Base-by-base conservation (phyloP, 495 filamentous ascomycete species). In the Penicillium longicatenatum region DNA sequence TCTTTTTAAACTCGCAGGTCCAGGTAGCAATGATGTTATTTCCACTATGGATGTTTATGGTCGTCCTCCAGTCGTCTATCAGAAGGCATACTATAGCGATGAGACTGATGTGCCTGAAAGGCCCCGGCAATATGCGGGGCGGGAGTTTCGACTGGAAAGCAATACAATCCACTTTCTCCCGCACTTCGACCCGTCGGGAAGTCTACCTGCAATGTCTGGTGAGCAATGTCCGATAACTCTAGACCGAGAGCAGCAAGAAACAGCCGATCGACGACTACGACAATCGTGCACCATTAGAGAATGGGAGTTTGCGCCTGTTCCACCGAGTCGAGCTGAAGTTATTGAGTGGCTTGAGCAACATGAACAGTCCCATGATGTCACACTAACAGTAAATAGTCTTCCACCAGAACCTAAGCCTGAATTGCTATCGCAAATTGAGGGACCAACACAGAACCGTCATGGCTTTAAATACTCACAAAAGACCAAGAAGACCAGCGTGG, bases 401-500 rank as follows among this genome's bases (percentile, higher is more conserved):
- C 30, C n/a, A 7, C 49, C 46, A 10, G 42, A 58, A 30, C 55
- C 33, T 43, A 70, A 61, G 47, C 49, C 46, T 1, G 68, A 75
- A 31, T 72, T 84, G 42, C 64, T 94, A 10, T 95, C 91, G 3
- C 93, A 98, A 72, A 91, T 98, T 57, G 89, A 93, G 31, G 92
- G 89, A 0, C 86, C 92, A 0, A 98, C 95, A 2, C 94, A 96
- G 50, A 91, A 91, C 63, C 86, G 82, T 46, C 80, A 91, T 68
- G 91, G 89, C 3, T 91, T 93, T 76, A 94, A 91, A 67, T 94
- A 89, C 68, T 93, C 92, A 1, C 92, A 94, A 66, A 90, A 88
- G 62, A 73, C 79, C 51, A 84, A 85, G 65, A 85, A 86, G 5
- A 89, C 87, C 1, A 92, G 86, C 65, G 88, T 94, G 37, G 83